Conservation (phyloP, 257 asterid species). For the Marsdenia floribunda region DNA sequence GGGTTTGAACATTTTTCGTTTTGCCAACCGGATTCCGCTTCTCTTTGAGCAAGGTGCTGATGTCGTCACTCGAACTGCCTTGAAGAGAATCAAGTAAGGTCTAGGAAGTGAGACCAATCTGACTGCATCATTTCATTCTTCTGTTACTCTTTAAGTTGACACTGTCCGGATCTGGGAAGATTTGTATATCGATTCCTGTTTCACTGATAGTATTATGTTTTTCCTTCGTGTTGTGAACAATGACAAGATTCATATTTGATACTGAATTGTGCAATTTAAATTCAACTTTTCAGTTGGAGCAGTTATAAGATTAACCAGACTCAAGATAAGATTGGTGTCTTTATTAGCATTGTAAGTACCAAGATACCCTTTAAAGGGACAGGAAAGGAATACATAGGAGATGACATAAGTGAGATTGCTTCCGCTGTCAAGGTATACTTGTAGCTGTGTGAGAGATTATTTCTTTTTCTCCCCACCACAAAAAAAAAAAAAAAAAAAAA, state of each 20-base stretch:
- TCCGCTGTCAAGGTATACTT: slow-evolving; percentile 76
- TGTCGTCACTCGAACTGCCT: slow-evolving; percentile 86
- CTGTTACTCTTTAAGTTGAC: background rate
- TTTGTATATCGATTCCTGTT: background rate
- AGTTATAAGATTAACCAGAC: slow-evolving; percentile 88
- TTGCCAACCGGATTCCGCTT: slow-evolving; percentile 94
- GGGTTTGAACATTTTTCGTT: slow-evolving; percentile 88
- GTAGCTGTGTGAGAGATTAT: background rate
- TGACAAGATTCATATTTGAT: background rate
- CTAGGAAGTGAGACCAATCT: background rate
- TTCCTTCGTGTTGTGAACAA: background rate
- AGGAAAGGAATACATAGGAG: slow-evolving; percentile 93
- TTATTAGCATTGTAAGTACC: slow-evolving; percentile 93
- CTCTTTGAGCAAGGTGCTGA: slow-evolving; percentile 97
- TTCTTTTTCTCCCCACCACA: background rate
- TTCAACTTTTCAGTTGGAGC: slow-evolving; percentile 61
- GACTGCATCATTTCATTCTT: background rate
- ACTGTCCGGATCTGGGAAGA: background rate
- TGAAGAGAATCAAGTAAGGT: slow-evolving; percentile 79
- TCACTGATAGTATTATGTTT: background rate
- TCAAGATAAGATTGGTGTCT: slow-evolving; percentile 86
- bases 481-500: too few species aligned
- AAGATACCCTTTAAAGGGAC: slow-evolving; percentile 93
- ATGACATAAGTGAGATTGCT: slow-evolving; percentile 90
- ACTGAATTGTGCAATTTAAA: slow-evolving; percentile 6